Conservation (phyloP, 2,329 filamentous ascomycete species). For the Remersonia thermophila region DNA sequence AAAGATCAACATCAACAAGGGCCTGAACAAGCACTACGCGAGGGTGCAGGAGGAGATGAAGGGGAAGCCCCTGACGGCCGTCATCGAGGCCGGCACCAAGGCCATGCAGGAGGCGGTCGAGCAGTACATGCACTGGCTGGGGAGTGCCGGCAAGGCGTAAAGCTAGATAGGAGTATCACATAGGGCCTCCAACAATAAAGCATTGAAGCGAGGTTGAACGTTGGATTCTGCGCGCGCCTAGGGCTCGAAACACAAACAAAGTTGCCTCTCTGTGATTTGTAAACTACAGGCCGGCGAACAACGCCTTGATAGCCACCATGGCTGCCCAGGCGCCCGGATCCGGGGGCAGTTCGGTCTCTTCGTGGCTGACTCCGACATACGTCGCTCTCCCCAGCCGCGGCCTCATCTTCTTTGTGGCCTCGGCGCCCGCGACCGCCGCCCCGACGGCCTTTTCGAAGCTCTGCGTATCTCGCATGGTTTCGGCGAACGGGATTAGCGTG, state of each 20-base stretch:
- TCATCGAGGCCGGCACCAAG: slow-evolving; percentile 34
- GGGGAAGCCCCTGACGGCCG: slow-evolving; percentile 33
- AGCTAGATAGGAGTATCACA: neutral
- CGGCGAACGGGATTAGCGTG: slow-evolving; percentile 41
- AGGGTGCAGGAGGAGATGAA: slow-evolving; percentile 32
- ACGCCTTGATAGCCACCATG: slow-evolving; percentile 32
- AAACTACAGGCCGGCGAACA: slow-evolving; percentile 7
- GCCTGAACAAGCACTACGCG: slow-evolving; percentile 37
- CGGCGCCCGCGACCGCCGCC: slow-evolving; percentile 47
- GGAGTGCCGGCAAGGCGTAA: slow-evolving; percentile 33
- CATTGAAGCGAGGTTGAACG: too few species aligned
- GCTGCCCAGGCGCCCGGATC: slow-evolving; percentile 63
- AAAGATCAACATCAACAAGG: slow-evolving; percentile 41
- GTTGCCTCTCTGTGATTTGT: too few species aligned
- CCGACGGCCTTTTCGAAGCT: slow-evolving; percentile 43
- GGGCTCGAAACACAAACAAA: neutral
- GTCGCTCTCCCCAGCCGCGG: slow-evolving; percentile 55
- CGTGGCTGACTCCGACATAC: slow-evolving; percentile 48
- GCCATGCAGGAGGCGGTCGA: slow-evolving; percentile 37
- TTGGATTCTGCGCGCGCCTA: too few species aligned
- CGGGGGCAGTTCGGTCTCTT: slow-evolving; percentile 41
- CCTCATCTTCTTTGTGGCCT: slow-evolving; percentile 51
- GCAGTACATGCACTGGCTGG: slow-evolving; percentile 32
- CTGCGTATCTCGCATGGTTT: slow-evolving; percentile 31
- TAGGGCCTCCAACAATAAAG: too few species aligned